These are phyloP conservation scores for Arabidopsis suecica DNA, from an alignment of 345 rosid species.

Conservation along the genomic window DNA sequence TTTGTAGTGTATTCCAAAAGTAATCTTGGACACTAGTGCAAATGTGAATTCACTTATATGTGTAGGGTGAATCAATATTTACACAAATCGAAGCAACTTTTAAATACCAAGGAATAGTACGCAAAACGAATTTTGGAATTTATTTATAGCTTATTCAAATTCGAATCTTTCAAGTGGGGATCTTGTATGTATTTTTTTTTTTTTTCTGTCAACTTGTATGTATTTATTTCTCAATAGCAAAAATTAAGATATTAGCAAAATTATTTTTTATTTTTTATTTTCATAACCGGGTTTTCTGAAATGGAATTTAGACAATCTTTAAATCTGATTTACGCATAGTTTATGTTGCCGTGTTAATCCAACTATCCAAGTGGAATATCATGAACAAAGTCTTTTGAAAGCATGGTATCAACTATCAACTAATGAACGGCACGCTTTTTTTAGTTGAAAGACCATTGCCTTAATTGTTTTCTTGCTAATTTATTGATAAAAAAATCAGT, in stretches of 20 bases:
- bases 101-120: background rate
- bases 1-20: constrained; percentile 7
- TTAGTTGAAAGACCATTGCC: too few species aligned
- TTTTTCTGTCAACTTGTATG: too few species aligned
- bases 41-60: background rate
- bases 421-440: too few species aligned
- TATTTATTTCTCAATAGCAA: background rate
- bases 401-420: too few species aligned
- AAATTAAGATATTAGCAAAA: background rate
- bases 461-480: too few species aligned
- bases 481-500: too few species aligned
- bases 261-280: background rate
- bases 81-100: background rate
- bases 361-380: background rate
- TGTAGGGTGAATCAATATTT: background rate
- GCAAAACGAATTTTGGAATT: background rate
- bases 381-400: too few species aligned
- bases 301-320: background rate
- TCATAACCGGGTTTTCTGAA: background rate
- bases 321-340: too few species aligned
- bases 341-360: too few species aligned
- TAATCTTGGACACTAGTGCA: background rate
- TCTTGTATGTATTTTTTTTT: background rate
- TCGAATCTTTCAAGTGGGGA: background rate
- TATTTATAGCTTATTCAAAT: background rate